These are phyloP conservation scores for Datura wrightii DNA, from an alignment of 257 asterid genomes.

Conservation along the genomic window DNA sequence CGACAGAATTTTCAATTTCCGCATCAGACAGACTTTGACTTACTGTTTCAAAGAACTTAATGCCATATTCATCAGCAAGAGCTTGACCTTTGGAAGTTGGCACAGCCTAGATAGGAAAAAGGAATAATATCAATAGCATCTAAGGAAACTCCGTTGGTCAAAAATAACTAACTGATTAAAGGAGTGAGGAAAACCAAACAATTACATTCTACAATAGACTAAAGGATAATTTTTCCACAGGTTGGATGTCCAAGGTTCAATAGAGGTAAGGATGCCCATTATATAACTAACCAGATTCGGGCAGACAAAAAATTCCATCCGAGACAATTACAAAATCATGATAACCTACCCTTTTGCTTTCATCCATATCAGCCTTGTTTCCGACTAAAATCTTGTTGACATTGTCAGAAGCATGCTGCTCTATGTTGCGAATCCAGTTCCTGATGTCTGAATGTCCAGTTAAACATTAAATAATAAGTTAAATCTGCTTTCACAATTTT, in stretches of 20 bases:
- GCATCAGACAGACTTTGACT: slow-evolving; percentile 36
- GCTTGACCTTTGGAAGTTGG: slow-evolving; percentile 84
- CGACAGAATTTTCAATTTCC: background rate
- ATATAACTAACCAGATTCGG: too few species aligned
- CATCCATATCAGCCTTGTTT: slow-evolving; percentile 93
- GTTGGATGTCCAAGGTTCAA: too few species aligned
- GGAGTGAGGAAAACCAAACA: background rate
- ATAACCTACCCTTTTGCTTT: slow-evolving; percentile 73
- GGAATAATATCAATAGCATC: background rate
- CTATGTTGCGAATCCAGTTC: slow-evolving; percentile 85
- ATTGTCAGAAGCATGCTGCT: slow-evolving; percentile 80
- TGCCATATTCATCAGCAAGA: slow-evolving; percentile 87
- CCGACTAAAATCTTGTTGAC: slow-evolving; percentile 82
- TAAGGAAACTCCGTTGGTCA: background rate
- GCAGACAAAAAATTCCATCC: background rate
- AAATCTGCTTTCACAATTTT: slow-evolving; percentile 19
- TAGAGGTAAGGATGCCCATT: too few species aligned
- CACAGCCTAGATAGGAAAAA: slow-evolving; percentile 56
- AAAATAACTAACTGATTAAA: background rate
- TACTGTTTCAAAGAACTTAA: slow-evolving; percentile 84
- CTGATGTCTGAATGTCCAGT: slow-evolving; percentile 58
- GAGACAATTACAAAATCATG: background rate
- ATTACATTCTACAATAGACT: too few species aligned
- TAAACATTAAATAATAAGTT: slow-evolving; percentile 22
- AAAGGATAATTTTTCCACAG: too few species aligned